Conservation (phyloP, 2,329 filamentous ascomycete species). For the Apiospora saccharicola region DNA sequence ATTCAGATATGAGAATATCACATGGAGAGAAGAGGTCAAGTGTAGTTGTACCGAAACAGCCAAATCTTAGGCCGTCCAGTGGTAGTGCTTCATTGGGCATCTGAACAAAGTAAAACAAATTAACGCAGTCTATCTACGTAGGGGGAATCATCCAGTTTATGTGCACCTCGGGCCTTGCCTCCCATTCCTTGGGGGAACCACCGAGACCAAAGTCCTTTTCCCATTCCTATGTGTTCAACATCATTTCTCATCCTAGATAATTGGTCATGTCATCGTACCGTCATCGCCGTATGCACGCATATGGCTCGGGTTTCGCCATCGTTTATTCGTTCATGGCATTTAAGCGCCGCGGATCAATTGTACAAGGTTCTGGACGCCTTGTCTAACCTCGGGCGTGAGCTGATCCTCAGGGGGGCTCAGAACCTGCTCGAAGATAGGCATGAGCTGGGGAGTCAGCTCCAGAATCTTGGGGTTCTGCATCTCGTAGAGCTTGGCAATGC, state of each 20-base stretch:
- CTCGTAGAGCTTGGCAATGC: constrained; percentile 86
- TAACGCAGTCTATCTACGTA: constrained; percentile 26
- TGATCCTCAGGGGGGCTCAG: constrained; percentile 77
- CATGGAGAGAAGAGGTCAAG: neutral
- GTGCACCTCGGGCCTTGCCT: constrained; percentile 22
- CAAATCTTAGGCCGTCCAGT: neutral
- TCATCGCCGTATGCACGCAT: constrained; percentile 18
- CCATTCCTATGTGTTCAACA: constrained; percentile 19
- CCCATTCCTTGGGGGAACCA: constrained; percentile 19
- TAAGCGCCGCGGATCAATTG: constrained; percentile 31
- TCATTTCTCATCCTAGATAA: constrained; percentile 19
- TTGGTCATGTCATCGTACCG: constrained; percentile 24
- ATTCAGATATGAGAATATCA: neutral
- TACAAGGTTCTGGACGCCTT: constrained; percentile 71
- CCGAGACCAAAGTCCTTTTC: constrained; percentile 21
- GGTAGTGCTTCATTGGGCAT: constrained; percentile 3
- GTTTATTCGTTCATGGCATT: neutral
- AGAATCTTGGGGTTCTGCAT: constrained; percentile 73
- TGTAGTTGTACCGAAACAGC: neutral
- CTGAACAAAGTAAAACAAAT: constrained; percentile 14
- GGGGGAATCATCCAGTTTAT: constrained; percentile 26
- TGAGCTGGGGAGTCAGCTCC: constrained; percentile 72
- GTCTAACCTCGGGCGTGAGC: constrained; percentile 74
- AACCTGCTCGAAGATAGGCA: constrained; percentile 77
- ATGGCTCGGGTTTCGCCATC: constrained; percentile 22